phyloP scores from a whole-genome alignment of 2,329 filamentous ascomycete genomes.

The Fusarium temperatum region DNA sequence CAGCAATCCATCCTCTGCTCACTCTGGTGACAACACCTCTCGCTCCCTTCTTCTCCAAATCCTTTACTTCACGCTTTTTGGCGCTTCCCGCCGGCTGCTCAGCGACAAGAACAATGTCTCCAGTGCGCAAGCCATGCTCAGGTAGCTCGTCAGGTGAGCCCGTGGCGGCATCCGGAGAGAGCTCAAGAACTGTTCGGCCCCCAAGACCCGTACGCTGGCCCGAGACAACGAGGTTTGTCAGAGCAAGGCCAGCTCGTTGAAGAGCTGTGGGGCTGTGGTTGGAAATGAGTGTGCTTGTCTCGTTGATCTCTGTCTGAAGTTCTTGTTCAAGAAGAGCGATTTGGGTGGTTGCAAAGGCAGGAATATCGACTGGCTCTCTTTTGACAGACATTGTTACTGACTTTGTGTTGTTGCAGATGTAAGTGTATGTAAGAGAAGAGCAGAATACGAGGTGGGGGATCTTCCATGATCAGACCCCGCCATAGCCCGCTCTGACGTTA shows the following conservation, averaged over 20 bases:
- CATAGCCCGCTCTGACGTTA: conserved; percentile 23
- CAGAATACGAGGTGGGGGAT: conserved; percentile 22
- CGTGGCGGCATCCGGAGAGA: conserved; percentile 77
- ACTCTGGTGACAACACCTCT: conserved; percentile 77
- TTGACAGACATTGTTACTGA: conserved; percentile 47
- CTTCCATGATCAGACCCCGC: conserved; percentile 33
- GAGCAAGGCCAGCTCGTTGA: conserved; percentile 79
- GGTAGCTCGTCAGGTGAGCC: conserved; percentile 63
- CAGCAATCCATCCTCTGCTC: conserved; percentile 64
- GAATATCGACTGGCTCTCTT: conserved; percentile 64
- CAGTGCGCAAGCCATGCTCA: conserved; percentile 78
- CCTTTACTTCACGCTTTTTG: conserved; percentile 76
- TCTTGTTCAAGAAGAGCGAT: conserved; percentile 76
- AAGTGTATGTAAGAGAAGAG: not conserved
- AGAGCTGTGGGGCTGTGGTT: conserved; percentile 74
- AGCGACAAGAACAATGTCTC: conserved; percentile 80
- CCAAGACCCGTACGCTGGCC: conserved; percentile 89
- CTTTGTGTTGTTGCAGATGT: not conserved
- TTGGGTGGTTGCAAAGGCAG: conserved; percentile 75
- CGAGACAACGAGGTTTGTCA: conserved; percentile 77
- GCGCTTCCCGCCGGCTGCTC: conserved; percentile 78
- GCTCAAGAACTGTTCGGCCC: conserved; percentile 88
- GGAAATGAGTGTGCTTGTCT: conserved; percentile 73
- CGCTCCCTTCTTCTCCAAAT: conserved; percentile 73
- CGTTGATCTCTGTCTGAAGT: conserved; percentile 75